These are phyloP conservation scores for Albizia julibrissin DNA, from an alignment of 306 rosid genomes.

Conservation along the genomic window DNA sequence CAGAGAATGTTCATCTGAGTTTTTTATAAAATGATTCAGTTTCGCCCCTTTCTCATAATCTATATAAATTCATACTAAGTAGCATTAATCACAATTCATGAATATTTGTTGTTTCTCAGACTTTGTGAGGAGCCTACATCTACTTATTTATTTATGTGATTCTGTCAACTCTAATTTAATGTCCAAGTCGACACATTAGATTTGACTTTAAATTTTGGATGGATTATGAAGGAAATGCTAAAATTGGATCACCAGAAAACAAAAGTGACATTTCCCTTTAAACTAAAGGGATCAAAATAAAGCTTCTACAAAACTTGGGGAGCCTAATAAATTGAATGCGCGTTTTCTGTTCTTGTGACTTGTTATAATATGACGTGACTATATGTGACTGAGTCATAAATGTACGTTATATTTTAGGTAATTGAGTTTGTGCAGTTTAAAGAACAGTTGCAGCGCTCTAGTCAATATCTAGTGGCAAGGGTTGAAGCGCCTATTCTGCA, in stretches of 20 bases:
- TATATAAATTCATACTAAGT: not conserved
- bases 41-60: not conserved
- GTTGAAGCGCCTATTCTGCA: slow-evolving; percentile 79
- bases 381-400: slow-evolving; percentile 20
- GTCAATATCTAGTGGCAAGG: slow-evolving; percentile 76
- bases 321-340: not conserved
- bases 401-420: slow-evolving; percentile 56
- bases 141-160: not conserved
- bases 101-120: not conserved
- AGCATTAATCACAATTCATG: not conserved
- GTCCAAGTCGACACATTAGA: not conserved
- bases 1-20: not conserved
- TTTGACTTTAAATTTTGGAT: not conserved
- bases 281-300: not conserved
- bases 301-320: not conserved
- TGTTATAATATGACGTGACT: slow-evolving; percentile 10
- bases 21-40: not conserved
- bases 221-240: not conserved
- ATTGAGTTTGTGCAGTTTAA: slow-evolving; percentile 97
- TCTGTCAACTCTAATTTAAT: not conserved
- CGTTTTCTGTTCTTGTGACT: slow-evolving; percentile 16
- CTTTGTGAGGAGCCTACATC: not conserved
- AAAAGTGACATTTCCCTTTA: not conserved
- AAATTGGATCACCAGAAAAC: not conserved
- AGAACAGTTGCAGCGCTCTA: slow-evolving; percentile 78